Percentiles rank a stretch among this genome's conserved stretches.
These are phyloP conservation scores for Ceriops zippeliana DNA, from an alignment of 345 rosid species.

Conservation along the genomic window DNA sequence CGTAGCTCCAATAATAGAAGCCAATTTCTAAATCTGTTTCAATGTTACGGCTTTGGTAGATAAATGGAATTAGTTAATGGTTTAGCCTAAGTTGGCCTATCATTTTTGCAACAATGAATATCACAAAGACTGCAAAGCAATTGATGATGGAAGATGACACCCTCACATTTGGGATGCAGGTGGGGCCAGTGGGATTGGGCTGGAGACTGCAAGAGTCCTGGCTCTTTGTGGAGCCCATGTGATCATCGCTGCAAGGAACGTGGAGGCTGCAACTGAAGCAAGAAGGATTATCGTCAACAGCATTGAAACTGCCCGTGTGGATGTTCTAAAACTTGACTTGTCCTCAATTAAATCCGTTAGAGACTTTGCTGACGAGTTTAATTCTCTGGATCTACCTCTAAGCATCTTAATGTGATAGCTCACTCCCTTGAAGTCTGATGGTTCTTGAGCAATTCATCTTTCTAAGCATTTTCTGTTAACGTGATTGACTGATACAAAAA, in stretches of 20 bases:
- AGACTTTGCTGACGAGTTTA: constrained; percentile 46
- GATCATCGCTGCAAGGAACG: constrained; percentile 72
- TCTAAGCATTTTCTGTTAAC: neutral
- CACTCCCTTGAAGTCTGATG: neutral
- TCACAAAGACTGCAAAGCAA: too few relatives aligned
- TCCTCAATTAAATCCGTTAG: constrained; percentile 54
- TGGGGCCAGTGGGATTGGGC: constrained; percentile 89
- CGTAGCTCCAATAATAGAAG: too few relatives aligned
- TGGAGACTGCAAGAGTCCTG: constrained; percentile 83
- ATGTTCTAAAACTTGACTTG: constrained; percentile 54
- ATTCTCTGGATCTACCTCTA: constrained; percentile 59
- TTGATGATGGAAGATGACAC: neutral
- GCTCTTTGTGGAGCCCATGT: constrained; percentile 66
- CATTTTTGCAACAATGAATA: too few relatives aligned
- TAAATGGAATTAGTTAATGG: too few relatives aligned
- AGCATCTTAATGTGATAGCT: constrained; percentile 61
- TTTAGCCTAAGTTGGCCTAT: too few relatives aligned
- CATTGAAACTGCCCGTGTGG: constrained; percentile 40
- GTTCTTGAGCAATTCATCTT: neutral
- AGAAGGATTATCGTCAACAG: constrained; percentile 42
- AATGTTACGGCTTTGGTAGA: too few relatives aligned
- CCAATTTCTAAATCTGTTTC: too few relatives aligned
- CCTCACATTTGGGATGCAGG: constrained; percentile 34
- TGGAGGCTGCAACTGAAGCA: constrained; percentile 67
- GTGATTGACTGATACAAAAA: neutral